Conservation (phyloP, 768 basidiomycete species). For the Boletus huronensis region DNA sequence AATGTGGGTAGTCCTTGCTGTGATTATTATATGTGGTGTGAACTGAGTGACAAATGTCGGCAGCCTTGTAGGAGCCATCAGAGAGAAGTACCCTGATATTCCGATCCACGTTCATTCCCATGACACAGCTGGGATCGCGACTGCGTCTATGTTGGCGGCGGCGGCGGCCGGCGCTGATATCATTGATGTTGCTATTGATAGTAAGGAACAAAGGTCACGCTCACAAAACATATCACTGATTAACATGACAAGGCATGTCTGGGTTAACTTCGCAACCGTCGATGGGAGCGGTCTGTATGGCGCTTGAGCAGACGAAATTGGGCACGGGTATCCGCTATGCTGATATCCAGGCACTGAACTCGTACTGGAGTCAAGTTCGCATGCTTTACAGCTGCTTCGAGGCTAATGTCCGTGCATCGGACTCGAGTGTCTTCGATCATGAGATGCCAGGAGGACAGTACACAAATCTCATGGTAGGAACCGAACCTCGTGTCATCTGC, state of each 20-base stretch:
- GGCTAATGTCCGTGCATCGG: constrained; percentile 94
- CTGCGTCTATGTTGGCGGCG: constrained; percentile 95
- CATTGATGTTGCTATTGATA: constrained; percentile 97
- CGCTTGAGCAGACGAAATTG: constrained; percentile 88
- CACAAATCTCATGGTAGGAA: constrained; percentile 85
- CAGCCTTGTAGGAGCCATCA: constrained; percentile 90
- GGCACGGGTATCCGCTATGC: constrained; percentile 97
- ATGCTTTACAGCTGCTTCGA: constrained; percentile 96
- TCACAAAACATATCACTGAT: constrained; percentile 10
- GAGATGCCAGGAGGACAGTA: constrained; percentile 99
- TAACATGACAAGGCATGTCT: constrained; percentile 74
- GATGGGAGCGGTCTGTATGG: constrained; percentile 96
- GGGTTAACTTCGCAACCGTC: constrained; percentile 97
- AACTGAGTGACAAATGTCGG: constrained; percentile 3
- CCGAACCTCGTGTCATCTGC: constrained; percentile 8
- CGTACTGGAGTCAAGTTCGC: constrained; percentile 98
- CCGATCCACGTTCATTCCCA: constrained; percentile 99
- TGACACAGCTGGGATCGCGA: constrained; percentile 97
- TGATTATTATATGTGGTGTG: neutral
- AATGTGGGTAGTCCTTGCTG: constrained; percentile 49
- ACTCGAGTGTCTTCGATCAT: constrained; percentile 97
- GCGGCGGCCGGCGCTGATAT: constrained; percentile 98
- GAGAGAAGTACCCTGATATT: constrained; percentile 93
- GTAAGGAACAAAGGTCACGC: constrained; percentile 44
- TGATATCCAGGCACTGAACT: constrained; percentile 95